These are phyloP conservation scores for Scutellaria baicalensis DNA, from an alignment of 257 asterid species.

Conservation along the genomic window DNA sequence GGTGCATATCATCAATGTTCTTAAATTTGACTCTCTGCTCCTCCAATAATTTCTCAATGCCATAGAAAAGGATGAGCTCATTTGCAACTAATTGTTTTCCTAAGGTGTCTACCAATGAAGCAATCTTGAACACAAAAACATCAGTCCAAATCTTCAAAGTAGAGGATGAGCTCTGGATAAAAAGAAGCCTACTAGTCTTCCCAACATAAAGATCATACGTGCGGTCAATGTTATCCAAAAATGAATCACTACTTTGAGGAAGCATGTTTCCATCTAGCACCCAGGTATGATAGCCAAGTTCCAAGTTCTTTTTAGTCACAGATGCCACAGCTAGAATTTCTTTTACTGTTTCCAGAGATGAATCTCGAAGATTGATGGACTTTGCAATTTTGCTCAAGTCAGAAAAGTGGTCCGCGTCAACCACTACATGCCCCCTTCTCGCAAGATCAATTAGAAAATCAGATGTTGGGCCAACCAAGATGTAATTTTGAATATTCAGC, in stretches of 20 bases:
- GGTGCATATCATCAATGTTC: conserved; percentile 44
- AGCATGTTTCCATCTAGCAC: conserved; percentile 51
- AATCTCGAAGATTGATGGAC: conserved; percentile 38
- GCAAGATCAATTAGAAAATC: conserved; percentile 66
- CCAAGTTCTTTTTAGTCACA: conserved; percentile 49
- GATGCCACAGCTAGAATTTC: conserved; percentile 47
- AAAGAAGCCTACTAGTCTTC: conserved; percentile 38
- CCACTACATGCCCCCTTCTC: conserved; percentile 72
- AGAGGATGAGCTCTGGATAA: conserved; percentile 49
- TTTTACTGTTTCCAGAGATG: conserved; percentile 35
- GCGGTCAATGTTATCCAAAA: conserved; percentile 39
- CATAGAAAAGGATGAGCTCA: conserved; percentile 24
- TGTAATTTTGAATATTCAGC: conserved; percentile 54
- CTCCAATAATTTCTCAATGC: conserved; percentile 49
- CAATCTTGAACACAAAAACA: conserved; percentile 32
- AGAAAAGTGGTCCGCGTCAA: conserved; percentile 44
- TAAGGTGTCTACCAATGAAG: conserved; percentile 24
- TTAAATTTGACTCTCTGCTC: conserved; percentile 26
- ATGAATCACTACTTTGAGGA: conserved; percentile 43
- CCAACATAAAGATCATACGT: conserved; percentile 38
- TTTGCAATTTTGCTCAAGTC: conserved; percentile 27
- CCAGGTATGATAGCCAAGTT: conserved; percentile 57
- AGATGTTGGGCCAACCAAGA: conserved; percentile 56
- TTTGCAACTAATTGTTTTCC: conserved; percentile 31
- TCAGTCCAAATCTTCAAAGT: conserved; percentile 42